Evolutionary conservation across 1,284 basidiomycete species (phyloP).

Genomic region (Phylloboletellus chloephorus): DNA sequence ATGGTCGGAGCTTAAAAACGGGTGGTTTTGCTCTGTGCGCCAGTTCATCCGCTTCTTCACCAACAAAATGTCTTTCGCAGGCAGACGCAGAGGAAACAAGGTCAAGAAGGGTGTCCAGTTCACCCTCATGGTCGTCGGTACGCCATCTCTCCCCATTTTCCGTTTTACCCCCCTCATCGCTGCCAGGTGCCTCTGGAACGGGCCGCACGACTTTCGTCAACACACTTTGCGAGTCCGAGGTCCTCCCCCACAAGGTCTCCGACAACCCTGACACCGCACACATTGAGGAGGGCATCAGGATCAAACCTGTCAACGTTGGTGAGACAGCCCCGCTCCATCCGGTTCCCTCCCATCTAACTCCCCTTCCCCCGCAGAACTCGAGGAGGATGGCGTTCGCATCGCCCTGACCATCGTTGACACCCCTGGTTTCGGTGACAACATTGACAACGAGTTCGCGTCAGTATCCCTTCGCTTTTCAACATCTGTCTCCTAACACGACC

Average conservation of each 20-base stretch:
- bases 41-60: constrained; percentile 25
- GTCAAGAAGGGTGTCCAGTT: constrained; percentile 97
- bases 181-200: constrained; percentile 86
- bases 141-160: constrained; percentile 26
- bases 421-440: constrained; percentile 97
- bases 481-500: constrained; percentile 10
- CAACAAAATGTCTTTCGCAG: constrained; percentile 71
- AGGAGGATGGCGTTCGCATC: constrained; percentile 97
- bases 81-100: constrained; percentile 87
- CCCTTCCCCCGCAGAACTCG: constrained; percentile 64
- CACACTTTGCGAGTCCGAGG: constrained; percentile 93
- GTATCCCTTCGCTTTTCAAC: constrained; percentile 33
- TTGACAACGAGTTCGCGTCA: constrained; percentile 97
- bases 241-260: constrained; percentile 79
- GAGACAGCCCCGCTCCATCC: constrained; percentile 32
- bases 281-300: constrained; percentile 90
- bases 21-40: constrained; percentile 25
- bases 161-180: constrained; percentile 12
- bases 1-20: constrained; percentile 38
- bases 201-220: constrained; percentile 98
- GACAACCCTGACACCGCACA: constrained; percentile 89
- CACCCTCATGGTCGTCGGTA: constrained; percentile 92
- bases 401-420: constrained; percentile 98
- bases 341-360: constrained; percentile 2
- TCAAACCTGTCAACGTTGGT: constrained; percentile 95